Evolutionary conservation across 345 rosid species (phyloP).

Genomic region (Salix caprea): DNA sequence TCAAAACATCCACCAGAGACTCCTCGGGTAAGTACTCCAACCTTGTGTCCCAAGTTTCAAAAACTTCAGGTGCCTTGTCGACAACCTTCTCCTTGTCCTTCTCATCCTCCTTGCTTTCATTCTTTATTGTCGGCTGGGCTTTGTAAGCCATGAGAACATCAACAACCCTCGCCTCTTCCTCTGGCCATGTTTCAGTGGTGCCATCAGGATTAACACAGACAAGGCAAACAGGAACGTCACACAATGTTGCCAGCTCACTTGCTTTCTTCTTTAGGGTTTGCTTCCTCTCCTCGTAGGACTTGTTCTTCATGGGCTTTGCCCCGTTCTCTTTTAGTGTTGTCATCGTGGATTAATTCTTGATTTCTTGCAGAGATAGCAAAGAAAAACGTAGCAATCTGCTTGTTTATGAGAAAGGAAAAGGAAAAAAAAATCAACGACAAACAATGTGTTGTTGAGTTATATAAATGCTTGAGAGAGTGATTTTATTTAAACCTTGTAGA

Average conservation of each 20-base stretch:
- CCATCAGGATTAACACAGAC: neutral
- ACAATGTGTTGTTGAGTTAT: neutral
- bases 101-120: neutral
- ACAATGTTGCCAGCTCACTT: neutral
- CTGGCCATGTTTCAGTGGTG: conserved; percentile 14
- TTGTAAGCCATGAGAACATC: neutral
- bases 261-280: conserved; percentile 14
- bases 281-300: neutral
- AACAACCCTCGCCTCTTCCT: neutral
- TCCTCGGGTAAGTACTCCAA: neutral
- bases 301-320: neutral
- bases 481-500: neutral
- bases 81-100: neutral
- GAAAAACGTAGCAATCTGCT: neutral
- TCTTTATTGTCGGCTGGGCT: neutral
- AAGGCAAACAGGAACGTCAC: conserved; percentile 7
- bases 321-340: neutral
- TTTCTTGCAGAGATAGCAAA: neutral
- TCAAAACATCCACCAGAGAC: neutral
- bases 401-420: neutral
- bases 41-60: neutral
- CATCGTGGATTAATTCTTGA: neutral
- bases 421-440: neutral
- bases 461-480: neutral
- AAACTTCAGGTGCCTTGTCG: neutral